Conservation (phyloP, 345 rosid genomes). For the Pistacia atlantica region DNA sequence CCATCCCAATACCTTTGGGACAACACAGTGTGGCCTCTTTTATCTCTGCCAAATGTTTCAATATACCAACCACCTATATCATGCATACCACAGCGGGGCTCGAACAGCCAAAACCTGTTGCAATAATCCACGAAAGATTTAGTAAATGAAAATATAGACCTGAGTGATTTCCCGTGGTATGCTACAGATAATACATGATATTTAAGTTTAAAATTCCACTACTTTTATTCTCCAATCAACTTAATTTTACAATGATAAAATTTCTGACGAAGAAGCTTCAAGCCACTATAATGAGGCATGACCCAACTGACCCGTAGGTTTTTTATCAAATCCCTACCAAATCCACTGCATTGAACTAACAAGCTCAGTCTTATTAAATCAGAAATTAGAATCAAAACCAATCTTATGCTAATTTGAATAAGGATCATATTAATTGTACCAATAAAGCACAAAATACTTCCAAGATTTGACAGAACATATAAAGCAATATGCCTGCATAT, state of each 20-base stretch:
- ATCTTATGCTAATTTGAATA: neutral
- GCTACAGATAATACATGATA: neutral
- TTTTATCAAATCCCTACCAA: conserved; percentile 7
- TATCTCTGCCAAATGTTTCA: conserved; percentile 87
- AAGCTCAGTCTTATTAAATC: neutral
- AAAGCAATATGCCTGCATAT: neutral
- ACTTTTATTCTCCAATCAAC: neutral
- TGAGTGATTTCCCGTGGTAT: neutral
- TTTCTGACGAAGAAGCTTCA: conserved; percentile 5
- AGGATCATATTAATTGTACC: neutral
- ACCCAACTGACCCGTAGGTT: neutral
- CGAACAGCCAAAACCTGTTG: conserved; percentile 93
- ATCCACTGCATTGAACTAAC: neutral
- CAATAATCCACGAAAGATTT: conserved; percentile 18
- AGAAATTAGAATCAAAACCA: neutral
- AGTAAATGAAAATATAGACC: neutral
- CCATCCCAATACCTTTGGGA: conserved; percentile 88
- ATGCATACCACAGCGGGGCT: conserved; percentile 89
- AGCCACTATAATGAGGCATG: neutral
- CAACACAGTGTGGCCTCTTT: conserved; percentile 62
- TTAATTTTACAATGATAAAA: neutral
- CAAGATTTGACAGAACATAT: neutral
- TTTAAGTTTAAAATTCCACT: neutral
- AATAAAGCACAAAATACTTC: neutral
- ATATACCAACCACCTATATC: conserved; percentile 96